Evolutionary conservation across 371 early-diverging fungal genomes (phyloP).

Genomic region (Mucor saturninus): DNA sequence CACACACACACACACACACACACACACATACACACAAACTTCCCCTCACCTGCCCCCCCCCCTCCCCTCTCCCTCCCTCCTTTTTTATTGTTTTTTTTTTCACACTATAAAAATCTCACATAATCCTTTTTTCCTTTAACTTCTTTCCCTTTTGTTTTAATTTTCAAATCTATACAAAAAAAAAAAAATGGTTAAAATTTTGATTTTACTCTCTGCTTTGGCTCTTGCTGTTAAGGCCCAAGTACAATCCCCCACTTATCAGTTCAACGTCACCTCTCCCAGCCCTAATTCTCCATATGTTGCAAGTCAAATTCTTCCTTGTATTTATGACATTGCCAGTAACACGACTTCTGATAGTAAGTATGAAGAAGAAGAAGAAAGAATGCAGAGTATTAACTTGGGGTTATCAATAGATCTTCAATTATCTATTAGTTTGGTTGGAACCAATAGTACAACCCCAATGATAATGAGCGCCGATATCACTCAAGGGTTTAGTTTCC

Average conservation of each 20-base stretch:
- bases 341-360: slow-evolving; percentile 36
- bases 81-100: background rate
- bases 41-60: background rate
- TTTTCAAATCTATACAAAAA: background rate
- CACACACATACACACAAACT: background rate
- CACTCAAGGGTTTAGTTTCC: slow-evolving; percentile 37
- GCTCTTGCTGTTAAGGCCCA: slow-evolving; percentile 22
- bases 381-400: background rate
- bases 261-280: slow-evolving; percentile 38
- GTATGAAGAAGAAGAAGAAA: background rate
- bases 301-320: slow-evolving; percentile 45
- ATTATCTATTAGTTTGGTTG: slow-evolving; percentile 31
- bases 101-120: background rate
- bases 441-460: slow-evolving; percentile 19
- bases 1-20: background rate
- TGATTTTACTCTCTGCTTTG: slow-evolving; percentile 20
- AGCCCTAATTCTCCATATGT: slow-evolving; percentile 39
- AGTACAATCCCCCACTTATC: slow-evolving; percentile 28
- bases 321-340: slow-evolving; percentile 37
- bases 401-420: slow-evolving; percentile 17
- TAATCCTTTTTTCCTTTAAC: slow-evolving; percentile 3
- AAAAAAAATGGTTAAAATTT: slow-evolving; percentile 8
- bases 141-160: background rate
- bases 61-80: background rate
- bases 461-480: slow-evolving; percentile 32